phyloP scores from a whole-genome alignment of 345 rosid genomes.

The Barbarea vulgaris region DNA sequence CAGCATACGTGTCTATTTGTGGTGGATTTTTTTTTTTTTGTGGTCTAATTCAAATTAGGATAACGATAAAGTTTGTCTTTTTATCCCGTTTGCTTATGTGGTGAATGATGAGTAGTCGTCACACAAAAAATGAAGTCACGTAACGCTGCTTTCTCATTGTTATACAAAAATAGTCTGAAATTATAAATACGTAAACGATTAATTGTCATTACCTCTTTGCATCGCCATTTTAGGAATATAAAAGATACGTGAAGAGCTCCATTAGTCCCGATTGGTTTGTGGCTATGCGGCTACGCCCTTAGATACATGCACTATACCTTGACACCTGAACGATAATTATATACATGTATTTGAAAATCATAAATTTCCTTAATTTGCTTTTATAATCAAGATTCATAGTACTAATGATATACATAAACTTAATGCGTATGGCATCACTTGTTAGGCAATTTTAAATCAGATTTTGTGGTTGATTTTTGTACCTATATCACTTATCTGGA shows the following conservation, averaged over 20 bases:
- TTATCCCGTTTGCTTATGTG: slow-evolving; percentile 1
- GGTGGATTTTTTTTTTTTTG: neutral
- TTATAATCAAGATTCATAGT: neutral
- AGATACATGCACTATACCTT: neutral
- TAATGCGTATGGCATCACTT: neutral
- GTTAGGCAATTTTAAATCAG: neutral
- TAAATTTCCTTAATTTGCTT: neutral
- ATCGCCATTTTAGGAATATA: neutral
- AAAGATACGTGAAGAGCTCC: slow-evolving; percentile 21
- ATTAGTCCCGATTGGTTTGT: neutral
- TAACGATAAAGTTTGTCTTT: slow-evolving; percentile 18
- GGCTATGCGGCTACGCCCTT: neutral
- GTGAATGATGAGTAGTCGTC: slow-evolving; percentile 7
- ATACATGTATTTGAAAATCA: no score
- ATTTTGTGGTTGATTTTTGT: neutral
- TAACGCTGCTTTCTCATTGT: neutral
- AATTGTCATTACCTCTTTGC: neutral
- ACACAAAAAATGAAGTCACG: neutral
- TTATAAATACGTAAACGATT: neutral
- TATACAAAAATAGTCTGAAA: neutral
- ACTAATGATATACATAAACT: neutral
- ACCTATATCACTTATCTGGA: neutral
- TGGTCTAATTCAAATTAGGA: slow-evolving; percentile 28
- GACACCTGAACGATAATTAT: neutral
- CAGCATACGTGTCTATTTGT: no score